These are phyloP conservation scores for Torrubiellomyces zombiae DNA, from an alignment of 2,329 filamentous ascomycete genomes.

Conservation along the genomic window DNA sequence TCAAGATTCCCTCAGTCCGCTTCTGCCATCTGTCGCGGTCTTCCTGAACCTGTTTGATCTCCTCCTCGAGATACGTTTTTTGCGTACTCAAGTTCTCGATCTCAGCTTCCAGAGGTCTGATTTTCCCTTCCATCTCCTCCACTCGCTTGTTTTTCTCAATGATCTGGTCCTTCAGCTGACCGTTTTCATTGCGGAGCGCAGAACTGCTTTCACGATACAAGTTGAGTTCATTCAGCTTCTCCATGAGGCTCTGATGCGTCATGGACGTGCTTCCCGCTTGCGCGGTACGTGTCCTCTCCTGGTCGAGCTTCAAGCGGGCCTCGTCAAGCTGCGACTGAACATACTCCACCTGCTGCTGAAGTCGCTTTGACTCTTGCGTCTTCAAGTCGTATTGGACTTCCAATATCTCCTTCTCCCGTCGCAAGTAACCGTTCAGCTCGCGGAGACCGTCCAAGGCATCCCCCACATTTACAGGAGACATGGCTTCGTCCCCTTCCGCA, in stretches of 20 bases:
- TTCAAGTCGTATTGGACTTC: constrained; percentile 93
- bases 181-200: constrained; percentile 73
- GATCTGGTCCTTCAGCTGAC: constrained; percentile 61
- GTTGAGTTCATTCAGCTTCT: constrained; percentile 90
- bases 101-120: constrained; percentile 68
- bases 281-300: constrained; percentile 64
- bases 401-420: constrained; percentile 92
- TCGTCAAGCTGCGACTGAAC: constrained; percentile 79
- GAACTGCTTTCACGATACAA: constrained; percentile 89
- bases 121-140: constrained; percentile 54
- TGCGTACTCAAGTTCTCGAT: constrained; percentile 73
- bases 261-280: constrained; percentile 58
- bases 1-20: constrained; percentile 85
- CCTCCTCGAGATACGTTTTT: constrained; percentile 65
- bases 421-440: constrained; percentile 79
- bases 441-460: constrained; percentile 60
- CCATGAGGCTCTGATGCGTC: constrained; percentile 79
- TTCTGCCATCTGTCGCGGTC: constrained; percentile 94
- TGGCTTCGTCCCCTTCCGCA: constrained; percentile 34
- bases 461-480: constrained; percentile 33
- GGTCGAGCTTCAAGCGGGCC: constrained; percentile 70
- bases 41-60: constrained; percentile 75
- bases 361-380: constrained; percentile 68
- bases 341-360: constrained; percentile 83
- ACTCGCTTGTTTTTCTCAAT: constrained; percentile 59